A percentile compares a stretch with the other conserved stretches of the same genome.
Evolutionary conservation across 2,329 filamentous ascomycete species (phyloP).

Genomic region (Paraphoma sp.): DNA sequence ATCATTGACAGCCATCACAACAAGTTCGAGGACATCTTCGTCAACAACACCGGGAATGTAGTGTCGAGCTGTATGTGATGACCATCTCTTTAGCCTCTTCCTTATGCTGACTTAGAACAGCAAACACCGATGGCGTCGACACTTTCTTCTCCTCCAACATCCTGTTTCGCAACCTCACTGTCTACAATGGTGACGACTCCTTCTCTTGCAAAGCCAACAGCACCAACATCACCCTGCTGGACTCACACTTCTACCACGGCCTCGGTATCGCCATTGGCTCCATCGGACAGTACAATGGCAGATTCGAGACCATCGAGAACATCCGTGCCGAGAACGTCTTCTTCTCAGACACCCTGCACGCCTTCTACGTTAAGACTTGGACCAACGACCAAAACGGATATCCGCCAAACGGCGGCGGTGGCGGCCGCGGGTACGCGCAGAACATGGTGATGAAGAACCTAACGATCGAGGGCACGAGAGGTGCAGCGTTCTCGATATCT

Average conservation of each 20-base stretch:
- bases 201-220: constrained; percentile 24
- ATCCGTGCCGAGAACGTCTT: constrained; percentile 58
- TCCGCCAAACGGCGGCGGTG: constrained; percentile 66
- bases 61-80: constrained; percentile 20
- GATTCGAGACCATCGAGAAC: constrained; percentile 59
- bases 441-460: constrained; percentile 50
- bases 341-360: constrained; percentile 56
- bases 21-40: constrained; percentile 58
- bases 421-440: constrained; percentile 56
- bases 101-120: neutral
- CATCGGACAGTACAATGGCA: constrained; percentile 54
- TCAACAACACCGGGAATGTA: constrained; percentile 54
- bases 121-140: constrained; percentile 58
- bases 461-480: constrained; percentile 26
- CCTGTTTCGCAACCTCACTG: constrained; percentile 34
- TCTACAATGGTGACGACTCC: constrained; percentile 23
- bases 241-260: constrained; percentile 20
- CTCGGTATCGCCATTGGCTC: neutral
- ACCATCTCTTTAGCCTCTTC: neutral
- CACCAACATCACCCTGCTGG: constrained; percentile 19
- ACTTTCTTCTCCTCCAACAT: constrained; percentile 62
- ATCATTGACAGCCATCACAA: constrained; percentile 58
- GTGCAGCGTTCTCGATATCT: constrained; percentile 44
- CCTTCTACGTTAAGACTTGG: constrained; percentile 67
- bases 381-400: constrained; percentile 58